Base-by-base conservation (phyloP, 2,329 filamentous ascomycete species). In the Trichophyton equinum region DNA sequence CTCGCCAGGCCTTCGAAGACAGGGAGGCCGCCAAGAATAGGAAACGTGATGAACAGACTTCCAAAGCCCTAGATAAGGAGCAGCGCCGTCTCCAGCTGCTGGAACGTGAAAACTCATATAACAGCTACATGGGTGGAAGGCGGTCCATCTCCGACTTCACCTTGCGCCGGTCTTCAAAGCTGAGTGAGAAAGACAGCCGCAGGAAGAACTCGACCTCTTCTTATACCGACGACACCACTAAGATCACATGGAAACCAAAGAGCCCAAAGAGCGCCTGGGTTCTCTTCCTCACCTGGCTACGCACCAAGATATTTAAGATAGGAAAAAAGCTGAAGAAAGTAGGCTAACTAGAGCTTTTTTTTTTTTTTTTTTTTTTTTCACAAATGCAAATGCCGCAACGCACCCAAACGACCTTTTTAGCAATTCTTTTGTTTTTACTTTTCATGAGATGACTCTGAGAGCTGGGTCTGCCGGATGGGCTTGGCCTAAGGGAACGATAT, bases 11-110 rank as follows among this genome's bases (percentile, higher is more conserved):
- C 36, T 84, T 83, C 67, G 76, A 81, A 62, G 80, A 83, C 64
- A 81, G 82, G 65, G 81, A 84, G 70, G 80, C 78, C 3, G 79
- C 77, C 40, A 84, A 84, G 65, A 77, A 77, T 60, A 77, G 74
- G 57, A 81, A 81, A 65, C 72, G 77, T 53, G 79, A 83, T 66
- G 76, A 79, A 66, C 80, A 82, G 60, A 77, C 75, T 55, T 68
- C 74, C 61, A 81, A 73, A 73, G 73, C 75, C 62, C 80, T 73
- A 68, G 76, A 68, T 70, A 79, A 67, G 60, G 71, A 74, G 57
- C 70, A 70, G 30, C 72, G 72, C 27, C 78, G 77, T 60, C 74
- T 73, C 53, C 70, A 73, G 62, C 80, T 77, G 62, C 69, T 68
- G 56, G 64, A 68, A 38, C 65, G 62, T 11, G 44, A 25, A 57